Evolutionary conservation across 805 yeast species (phyloP).

Genomic region (Candida silvicultrix): DNA sequence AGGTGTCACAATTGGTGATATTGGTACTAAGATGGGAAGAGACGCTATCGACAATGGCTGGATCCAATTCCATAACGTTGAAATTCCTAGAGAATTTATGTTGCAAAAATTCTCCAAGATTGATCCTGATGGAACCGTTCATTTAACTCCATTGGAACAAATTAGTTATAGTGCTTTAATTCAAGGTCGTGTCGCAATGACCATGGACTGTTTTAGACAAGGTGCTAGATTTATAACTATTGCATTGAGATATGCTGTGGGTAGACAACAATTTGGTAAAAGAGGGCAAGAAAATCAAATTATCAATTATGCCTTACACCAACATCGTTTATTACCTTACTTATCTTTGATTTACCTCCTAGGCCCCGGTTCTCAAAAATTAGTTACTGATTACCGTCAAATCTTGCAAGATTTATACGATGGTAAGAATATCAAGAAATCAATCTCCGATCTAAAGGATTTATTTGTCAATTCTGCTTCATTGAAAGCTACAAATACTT

Average conservation of each 20-base stretch:
- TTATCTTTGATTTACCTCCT: constrained; percentile 74
- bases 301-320: constrained; percentile 82
- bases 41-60: constrained; percentile 96
- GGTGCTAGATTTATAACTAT: constrained; percentile 75
- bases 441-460: constrained; percentile 63
- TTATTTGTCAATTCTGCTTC: constrained; percentile 83
- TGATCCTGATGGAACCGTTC: constrained; percentile 58
- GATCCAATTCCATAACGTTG: constrained; percentile 84
- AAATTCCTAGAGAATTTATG: constrained; percentile 81
- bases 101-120: constrained; percentile 74
- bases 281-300: constrained; percentile 55
- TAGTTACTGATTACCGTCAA: constrained; percentile 43
- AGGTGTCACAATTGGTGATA: constrained; percentile 83
- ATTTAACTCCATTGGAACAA: constrained; percentile 74
- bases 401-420: constrained; percentile 49
- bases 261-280: constrained; percentile 75
- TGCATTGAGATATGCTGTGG: constrained; percentile 83
- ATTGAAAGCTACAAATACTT: constrained; percentile 82
- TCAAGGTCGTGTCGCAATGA: constrained; percentile 88
- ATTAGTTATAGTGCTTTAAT: constrained; percentile 82
- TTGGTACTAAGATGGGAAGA: constrained; percentile 93
- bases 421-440: constrained; percentile 36
- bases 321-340: constrained; percentile 80
- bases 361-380: constrained; percentile 61
- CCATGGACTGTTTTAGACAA: constrained; percentile 72